Percentiles rank a stretch among this genome's conserved stretches.
Conservation (phyloP, 768 basidiomycete genomes). For the Fibroporia radiculosa region DNA sequence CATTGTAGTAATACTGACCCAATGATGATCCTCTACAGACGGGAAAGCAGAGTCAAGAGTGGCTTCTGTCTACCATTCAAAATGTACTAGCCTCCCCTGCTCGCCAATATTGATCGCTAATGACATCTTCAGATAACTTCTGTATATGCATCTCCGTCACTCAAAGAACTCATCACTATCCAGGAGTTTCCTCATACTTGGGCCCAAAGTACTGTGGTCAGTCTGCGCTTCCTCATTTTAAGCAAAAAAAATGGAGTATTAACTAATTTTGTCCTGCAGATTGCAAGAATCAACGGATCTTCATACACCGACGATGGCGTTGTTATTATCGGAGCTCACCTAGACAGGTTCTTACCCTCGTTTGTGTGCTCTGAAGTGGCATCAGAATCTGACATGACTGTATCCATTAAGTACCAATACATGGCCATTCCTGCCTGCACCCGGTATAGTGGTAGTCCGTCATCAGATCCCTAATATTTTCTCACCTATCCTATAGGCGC, state of each 20-base stretch:
- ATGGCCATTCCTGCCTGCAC: slow-evolving; percentile 72
- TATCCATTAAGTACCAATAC: slow-evolving; percentile 47
- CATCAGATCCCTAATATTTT: slow-evolving; percentile 1
- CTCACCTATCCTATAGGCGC: slow-evolving; percentile 41
- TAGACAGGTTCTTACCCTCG: slow-evolving; percentile 52
- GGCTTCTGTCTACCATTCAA: slow-evolving; percentile 61
- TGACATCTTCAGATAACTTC: slow-evolving; percentile 46
- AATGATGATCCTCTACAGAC: no score
- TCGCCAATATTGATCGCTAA: not conserved
- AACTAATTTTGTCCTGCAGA: slow-evolving; percentile 31
- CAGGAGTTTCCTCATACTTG: slow-evolving; percentile 73
- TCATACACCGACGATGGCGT: slow-evolving; percentile 51
- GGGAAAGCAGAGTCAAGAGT: slow-evolving; percentile 68
- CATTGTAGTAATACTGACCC: not conserved
- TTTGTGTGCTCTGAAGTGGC: slow-evolving; percentile 1
- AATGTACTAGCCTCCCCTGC: slow-evolving; percentile 34
- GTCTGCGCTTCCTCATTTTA: slow-evolving; percentile 16
- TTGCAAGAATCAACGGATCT: slow-evolving; percentile 70
- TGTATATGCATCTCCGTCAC: slow-evolving; percentile 47
- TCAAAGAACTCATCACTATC: slow-evolving; percentile 52
- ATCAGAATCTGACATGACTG: slow-evolving; percentile 3
- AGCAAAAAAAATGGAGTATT: slow-evolving; percentile 1
- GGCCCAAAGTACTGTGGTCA: slow-evolving; percentile 77
- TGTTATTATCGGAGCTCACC: slow-evolving; percentile 73
- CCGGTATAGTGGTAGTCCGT: slow-evolving; percentile 37